Conservation (phyloP, 345 rosid genomes). For the Euphorbia pulcherrima region DNA sequence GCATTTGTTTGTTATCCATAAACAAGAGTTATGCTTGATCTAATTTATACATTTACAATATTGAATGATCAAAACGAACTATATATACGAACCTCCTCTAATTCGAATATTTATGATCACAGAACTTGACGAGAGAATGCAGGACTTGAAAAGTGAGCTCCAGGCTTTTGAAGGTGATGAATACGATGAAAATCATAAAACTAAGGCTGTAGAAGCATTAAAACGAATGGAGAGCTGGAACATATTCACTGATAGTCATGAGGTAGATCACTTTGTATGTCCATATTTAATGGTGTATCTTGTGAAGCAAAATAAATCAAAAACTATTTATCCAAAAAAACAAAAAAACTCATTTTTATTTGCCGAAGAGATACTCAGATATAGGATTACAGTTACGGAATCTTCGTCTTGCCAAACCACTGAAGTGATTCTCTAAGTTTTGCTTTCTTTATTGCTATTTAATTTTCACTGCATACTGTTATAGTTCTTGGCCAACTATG, state of each 20-base stretch:
- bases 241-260: slow-evolving; percentile 71
- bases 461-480: background rate
- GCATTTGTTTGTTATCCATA: background rate
- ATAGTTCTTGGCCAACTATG: background rate
- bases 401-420: background rate
- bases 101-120: slow-evolving; percentile 16
- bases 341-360: background rate
- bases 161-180: slow-evolving; percentile 87
- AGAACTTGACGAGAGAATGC: slow-evolving; percentile 99
- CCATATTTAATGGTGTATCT: slow-evolving; percentile 11
- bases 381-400: background rate
- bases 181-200: slow-evolving; percentile 73
- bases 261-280: slow-evolving; percentile 45
- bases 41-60: background rate
- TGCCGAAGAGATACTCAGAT: background rate
- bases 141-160: slow-evolving; percentile 85
- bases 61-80: slow-evolving; percentile 4
- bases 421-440: background rate
- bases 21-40: background rate
- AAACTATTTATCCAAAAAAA: background rate
- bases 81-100: slow-evolving; percentile 2
- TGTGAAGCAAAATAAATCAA: background rate
- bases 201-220: slow-evolving; percentile 77
- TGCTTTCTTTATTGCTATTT: background rate
- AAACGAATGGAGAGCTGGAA: slow-evolving; percentile 95